Evolutionary conservation across 208 protist species (phyloP), one percentile per base, ranked within the genome.

Genomic region (Trypanosoma melophagium): DNA sequence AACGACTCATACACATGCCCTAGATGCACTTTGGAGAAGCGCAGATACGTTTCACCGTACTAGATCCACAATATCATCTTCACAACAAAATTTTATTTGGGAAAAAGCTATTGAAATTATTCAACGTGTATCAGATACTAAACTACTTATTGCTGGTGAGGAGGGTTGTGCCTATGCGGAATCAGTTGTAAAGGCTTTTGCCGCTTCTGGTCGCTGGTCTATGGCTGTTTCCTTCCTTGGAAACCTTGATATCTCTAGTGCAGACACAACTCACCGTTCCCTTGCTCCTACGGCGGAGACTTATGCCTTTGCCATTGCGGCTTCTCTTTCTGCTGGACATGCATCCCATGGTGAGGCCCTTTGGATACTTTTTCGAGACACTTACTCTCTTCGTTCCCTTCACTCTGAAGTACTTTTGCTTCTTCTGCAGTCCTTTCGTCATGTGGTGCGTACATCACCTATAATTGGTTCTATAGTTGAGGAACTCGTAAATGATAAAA

Each of bases 11-110:
- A 76, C 86, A 3, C 74, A 81, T 49, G 89, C 89, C 12, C 63
- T 95, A 19, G 86, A 93, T 47, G 89, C 89, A 0, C 64, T 95
- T n/a, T 95, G 89, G 87, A 84, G 89, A 38, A 76, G 86, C 45
- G 81, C 61, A 0, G 86, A 92, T 41, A 68, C 13, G 3, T 95
- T 91, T 56, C 84, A 86, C 53, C 74, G 75, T 49, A 60, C 71
- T 38, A 80, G 86, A 25, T 60, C 53, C 44, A 7, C 24, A 2
- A 22, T 79, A 3, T 60, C 76, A 22, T 14, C 65, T 7, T 47
- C 45, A 7, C 72, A 84, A 55, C 68, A 66, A 21, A 70, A 68
- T 12, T 51, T 57, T 19, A 73, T 80, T 54, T 87, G 81, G 74
- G 16, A 55, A 25, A 56, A 66, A 0, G 55, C 83, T 2, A 58